Evolutionary conservation across 164 flowering plant genomes (phyloP), one percentile per base, ranked within the genome.

Genomic region (Umbilicus rupestris): DNA sequence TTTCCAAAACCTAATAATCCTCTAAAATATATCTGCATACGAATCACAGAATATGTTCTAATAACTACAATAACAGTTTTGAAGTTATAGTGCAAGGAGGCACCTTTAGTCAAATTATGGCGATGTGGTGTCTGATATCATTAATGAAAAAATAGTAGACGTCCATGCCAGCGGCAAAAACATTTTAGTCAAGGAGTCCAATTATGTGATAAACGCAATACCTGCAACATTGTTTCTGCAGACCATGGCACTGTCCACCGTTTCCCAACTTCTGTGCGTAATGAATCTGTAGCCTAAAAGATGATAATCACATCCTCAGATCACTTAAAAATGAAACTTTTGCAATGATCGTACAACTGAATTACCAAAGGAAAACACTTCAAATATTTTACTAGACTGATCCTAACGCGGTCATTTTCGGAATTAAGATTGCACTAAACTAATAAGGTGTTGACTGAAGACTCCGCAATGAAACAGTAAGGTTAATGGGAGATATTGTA

Each of bases 211-310:
- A 46, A 16, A 63, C 0, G 5, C 42, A 35, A 39, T 70, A 87
- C 96, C 85, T 87, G 90, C 49, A 90, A 3, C 66, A 90, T 84
- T 46, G 96, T 93, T 78, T 90, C 90, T 67, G 89, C 94, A 45
- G 88, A 80, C 97, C 98, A 93, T 63, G 98, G 98, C 58, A 93
- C 98, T 35, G 78, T 78, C 98, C 97, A 90, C 22, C 82, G 83
- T 68, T 83, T 81, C 57, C 85, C 88, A 62, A 78, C 69, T 39
- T 69, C 78, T 70, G 71, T 77, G 46, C 80, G 68, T 41, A 82
- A 69, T 72, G 74, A 80, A 79, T 74, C 80, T 70, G 74, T 80
- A 73, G 80, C 85, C 98, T 92, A 84, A 64, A 83, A 75, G 39
- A 74, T 58, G 46, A 69, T 55, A 28, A 55, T 46, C 39, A 50